phyloP scores from a whole-genome alignment of 2,329 filamentous ascomycete genomes.

The Fusarium palustre region DNA sequence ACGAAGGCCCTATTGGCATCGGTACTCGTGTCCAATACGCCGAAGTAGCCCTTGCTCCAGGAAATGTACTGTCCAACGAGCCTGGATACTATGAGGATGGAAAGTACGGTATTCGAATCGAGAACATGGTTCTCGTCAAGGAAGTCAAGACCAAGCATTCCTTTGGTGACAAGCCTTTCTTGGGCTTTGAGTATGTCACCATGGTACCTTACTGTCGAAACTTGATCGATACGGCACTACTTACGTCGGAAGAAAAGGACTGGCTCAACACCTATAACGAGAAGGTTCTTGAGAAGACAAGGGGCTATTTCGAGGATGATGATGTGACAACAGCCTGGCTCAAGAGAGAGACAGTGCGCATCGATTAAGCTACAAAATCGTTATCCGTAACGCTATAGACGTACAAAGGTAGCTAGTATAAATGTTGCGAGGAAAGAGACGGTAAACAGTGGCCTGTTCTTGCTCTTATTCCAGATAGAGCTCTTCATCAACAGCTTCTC shows the following conservation, averaged over 20 bases:
- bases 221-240: constrained; percentile 78
- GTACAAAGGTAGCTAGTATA: constrained; percentile 67
- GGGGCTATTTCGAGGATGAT: constrained; percentile 79
- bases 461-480: constrained; percentile 61
- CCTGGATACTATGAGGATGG: constrained; percentile 98
- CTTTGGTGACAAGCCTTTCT: constrained; percentile 93
- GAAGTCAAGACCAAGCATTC: constrained; percentile 88
- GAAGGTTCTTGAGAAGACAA: constrained; percentile 85
- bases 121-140: constrained; percentile 92
- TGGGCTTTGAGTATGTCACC: constrained; percentile 96
- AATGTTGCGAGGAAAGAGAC: constrained; percentile 79
- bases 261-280: constrained; percentile 91
- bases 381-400: constrained; percentile 57
- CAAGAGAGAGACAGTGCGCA: constrained; percentile 82
- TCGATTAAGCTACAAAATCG: constrained; percentile 49
- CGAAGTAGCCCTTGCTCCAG: constrained; percentile 88
- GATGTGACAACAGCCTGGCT: constrained; percentile 81
- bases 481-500: constrained; percentile 54
- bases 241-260: constrained; percentile 79
- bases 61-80: constrained; percentile 96
- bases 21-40: constrained; percentile 91
- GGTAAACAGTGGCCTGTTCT: constrained; percentile 72
- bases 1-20: constrained; percentile 96
- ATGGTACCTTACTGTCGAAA: constrained; percentile 96
- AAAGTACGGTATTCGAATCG: constrained; percentile 92